Evolutionary conservation across 768 basidiomycete genomes (phyloP), one percentile per base, ranked within the genome.

Genomic region (Suillus paluster): DNA sequence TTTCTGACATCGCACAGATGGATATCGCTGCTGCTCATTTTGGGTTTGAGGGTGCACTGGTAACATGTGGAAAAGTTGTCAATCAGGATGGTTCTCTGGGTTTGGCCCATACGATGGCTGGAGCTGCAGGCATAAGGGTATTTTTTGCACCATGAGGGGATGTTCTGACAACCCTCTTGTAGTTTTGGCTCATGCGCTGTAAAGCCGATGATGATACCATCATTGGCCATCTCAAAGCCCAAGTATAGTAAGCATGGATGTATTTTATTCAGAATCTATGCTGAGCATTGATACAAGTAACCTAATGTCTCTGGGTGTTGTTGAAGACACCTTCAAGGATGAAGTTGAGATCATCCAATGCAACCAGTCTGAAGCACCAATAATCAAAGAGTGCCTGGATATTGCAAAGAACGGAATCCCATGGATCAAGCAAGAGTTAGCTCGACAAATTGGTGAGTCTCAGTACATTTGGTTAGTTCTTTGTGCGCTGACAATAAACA

Each of bases 191-290:
- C 4, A 17, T 5, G 8, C 21, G 38, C 14, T 38, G 55, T n/a
- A 57, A n/a, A 23, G 33, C 55, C 11, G 55, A 57, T 15, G 34
- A 27, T 19, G 33, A 57, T 42, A 57, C 55, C 3, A 57, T 57
- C 25, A 57, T 57, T 19, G n/a, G 55, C 9, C 36, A 57, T 25
- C 27, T 57, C 23, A 57, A 57, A 41, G 38, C 56, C 4, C 56
- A 57, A 5, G 38, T 57, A 39, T 57, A 57, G 63, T 64, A 48
- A 49, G 63, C n/a, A n/a, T n/a, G n/a, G n/a, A n/a, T n/a, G n/a
- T n/a, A n/a, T n/a, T n/a, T n/a, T n/a, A n/a, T n/a, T n/a, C n/a
- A n/a, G n/a, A n/a, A n/a, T n/a, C n/a, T n/a, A n/a, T n/a, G n/a
- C n/a, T n/a, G n/a, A n/a, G n/a, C n/a, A n/a, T n/a, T n/a, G n/a